Evolutionary conservation across 2,329 filamentous ascomycete genomes (phyloP).

Genomic region (Ilyonectria destructans): DNA sequence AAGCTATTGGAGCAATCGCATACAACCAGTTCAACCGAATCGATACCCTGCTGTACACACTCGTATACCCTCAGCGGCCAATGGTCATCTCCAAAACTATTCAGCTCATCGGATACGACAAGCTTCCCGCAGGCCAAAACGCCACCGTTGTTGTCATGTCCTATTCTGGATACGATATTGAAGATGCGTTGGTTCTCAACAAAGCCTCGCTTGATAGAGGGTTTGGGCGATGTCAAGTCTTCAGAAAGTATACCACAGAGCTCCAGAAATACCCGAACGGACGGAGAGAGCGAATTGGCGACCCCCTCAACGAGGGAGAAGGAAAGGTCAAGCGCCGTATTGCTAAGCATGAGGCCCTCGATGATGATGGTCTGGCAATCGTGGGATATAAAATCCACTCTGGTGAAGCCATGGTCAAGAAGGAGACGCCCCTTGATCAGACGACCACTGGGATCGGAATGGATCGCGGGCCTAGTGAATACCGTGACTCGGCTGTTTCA

Average conservation of each 20-base stretch:
- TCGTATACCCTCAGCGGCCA: slow-evolving; percentile 97
- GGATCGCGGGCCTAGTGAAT: slow-evolving; percentile 75
- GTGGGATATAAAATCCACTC: slow-evolving; percentile 85
- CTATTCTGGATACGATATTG: slow-evolving; percentile 99
- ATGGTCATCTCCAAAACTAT: slow-evolving; percentile 99
- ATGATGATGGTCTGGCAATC: slow-evolving; percentile 89
- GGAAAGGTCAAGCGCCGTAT: slow-evolving; percentile 74
- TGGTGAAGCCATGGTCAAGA: slow-evolving; percentile 92
- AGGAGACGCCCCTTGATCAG: slow-evolving; percentile 87
- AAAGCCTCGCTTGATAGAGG: slow-evolving; percentile 96
- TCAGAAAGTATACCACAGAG: slow-evolving; percentile 91
- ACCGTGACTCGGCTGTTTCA: slow-evolving; percentile 78
- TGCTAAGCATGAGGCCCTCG: slow-evolving; percentile 81
- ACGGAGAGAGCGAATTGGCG: slow-evolving; percentile 77
- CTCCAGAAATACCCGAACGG: slow-evolving; percentile 93
- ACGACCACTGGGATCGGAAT: slow-evolving; percentile 80
- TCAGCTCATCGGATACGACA: slow-evolving; percentile 96
- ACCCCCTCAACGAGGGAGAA: slow-evolving; percentile 69
- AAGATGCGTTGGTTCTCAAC: slow-evolving; percentile 96
- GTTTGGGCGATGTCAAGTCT: slow-evolving; percentile 98
- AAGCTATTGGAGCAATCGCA: slow-evolving; percentile 98
- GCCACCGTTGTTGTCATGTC: slow-evolving; percentile 99
- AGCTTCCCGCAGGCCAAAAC: slow-evolving; percentile 96
- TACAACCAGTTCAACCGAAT: slow-evolving; percentile 99
- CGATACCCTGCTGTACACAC: slow-evolving; percentile 94